phyloP scores from a whole-genome alignment of 805 yeast genomes.

The Candida michaelii region DNA sequence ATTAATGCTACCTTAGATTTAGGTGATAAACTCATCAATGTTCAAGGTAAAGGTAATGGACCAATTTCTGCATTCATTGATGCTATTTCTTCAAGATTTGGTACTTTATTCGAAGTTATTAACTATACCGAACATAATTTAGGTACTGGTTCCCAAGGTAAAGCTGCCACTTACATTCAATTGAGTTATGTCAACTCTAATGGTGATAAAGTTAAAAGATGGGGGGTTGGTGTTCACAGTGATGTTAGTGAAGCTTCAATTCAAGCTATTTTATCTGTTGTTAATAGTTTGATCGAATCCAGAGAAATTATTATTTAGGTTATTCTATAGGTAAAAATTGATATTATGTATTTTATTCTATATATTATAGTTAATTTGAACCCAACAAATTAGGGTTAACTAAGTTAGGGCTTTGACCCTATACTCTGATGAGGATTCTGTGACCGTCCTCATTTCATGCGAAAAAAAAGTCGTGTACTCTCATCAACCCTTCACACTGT shows the following conservation, averaged over 20 bases:
- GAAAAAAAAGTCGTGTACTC: neutral
- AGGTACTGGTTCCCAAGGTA: constrained; percentile 67
- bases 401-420: neutral
- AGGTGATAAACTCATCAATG: constrained; percentile 20
- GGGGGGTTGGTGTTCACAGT: constrained; percentile 47
- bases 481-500: neutral
- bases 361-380: neutral
- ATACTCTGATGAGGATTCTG: neutral
- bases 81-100: constrained; percentile 55
- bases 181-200: constrained; percentile 41
- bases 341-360: constrained; percentile 1
- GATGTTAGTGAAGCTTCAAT: constrained; percentile 51
- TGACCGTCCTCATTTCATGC: neutral
- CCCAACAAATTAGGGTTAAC: neutral
- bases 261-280: constrained; percentile 63
- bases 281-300: constrained; percentile 36
- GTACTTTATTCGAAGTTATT: constrained; percentile 58
- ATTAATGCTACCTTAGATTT: constrained; percentile 43
- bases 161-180: constrained; percentile 76
- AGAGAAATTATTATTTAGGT: constrained; percentile 28
- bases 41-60: constrained; percentile 71
- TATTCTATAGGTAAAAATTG: neutral
- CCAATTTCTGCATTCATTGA: constrained; percentile 73
- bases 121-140: constrained; percentile 72
- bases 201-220: constrained; percentile 31